Base-by-base conservation (phyloP, 2,329 filamentous ascomycete species). In the Xylariaceae sp. region DNA sequence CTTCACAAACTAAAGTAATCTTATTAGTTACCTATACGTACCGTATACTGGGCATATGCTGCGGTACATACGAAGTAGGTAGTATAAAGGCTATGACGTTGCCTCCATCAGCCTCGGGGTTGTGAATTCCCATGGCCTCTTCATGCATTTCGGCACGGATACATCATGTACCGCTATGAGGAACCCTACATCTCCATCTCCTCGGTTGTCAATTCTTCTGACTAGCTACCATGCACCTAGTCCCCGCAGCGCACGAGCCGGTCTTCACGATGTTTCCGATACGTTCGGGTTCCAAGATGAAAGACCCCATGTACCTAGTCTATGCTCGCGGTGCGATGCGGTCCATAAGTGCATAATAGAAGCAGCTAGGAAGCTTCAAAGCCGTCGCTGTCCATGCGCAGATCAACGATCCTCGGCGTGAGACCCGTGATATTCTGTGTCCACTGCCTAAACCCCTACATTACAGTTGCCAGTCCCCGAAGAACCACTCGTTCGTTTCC, bases 191-290 rank as follows among this genome's bases (percentile, higher is more conserved):
- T 19, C 2, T 34, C 40, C 37, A 39, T 45, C 44, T 51, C 18
- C 50, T 53, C 51, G 42, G 53, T 44, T 54, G 18, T 9, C 32
- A 13, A 43, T 39, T n/a, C 41, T n/a, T 37, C 30, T 51, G 41
- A 32, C 42, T 26, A 21, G 34, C 26, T 52, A 47, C 47, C 49
- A 45, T 40, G 42, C 46, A 49, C 47, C 49, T 34, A 53, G 53
- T 45, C 34, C 34, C 26, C 39, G 4, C 26, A 53, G 16, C 45
- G 18, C 37, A 44, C 49, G 34, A 40, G 16, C 19, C 29, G 32
- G 16, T n/a, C 41, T 53, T 51, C 39, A 50, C 41, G 32, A 56
- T 43, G 29, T 34, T 50, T 19, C 37, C 41, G 34, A 47, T 22
- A 34, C 40, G 13, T 34, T n/a, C n/a, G n/a, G n/a, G 47, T 47